Evolutionary conservation across 768 basidiomycete species (phyloP), one percentile per base, ranked within the genome.

Genomic region (Collybiopsis confluens): DNA sequence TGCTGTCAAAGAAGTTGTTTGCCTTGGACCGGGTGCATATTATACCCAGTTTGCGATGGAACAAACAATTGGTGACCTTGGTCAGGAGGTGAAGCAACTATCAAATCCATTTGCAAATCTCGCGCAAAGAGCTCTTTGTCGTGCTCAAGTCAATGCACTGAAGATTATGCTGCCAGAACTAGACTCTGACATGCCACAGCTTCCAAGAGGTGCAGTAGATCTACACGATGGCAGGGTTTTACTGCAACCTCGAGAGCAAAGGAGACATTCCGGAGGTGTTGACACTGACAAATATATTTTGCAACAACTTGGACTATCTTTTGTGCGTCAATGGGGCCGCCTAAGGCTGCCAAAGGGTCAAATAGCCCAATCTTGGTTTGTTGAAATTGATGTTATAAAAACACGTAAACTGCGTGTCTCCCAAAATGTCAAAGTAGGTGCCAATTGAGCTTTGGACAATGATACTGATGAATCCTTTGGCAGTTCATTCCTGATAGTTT

Each of bases 1-100:
- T 45, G 55, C 67, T 4, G 59, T 56, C 3, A n/a, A 50, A 0
- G 63, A 72, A 49, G 58, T 54, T 3, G 21, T 54, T 11, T 56
- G 60, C 2, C 40, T 56, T 10, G 60, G 65, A 0, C 60, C 60
- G 1, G 53, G 46, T 1, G 57, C 54, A 16, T 57, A 47, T 37
- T 54, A 26, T 28, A 40, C 64, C 1, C 60, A 64, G 36, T 67
- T 60, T 60, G 60, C 56, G 0, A 61, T 52, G 40, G 56, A 61
- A 48, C 26, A 56, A 1, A 56, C 49, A 6, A 59, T 61, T 26
- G 60, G 56, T 13, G 42, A 57, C 30, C 50, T 61, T 3, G 53
- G 51, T 7, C 21, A 33, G 15, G 49, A 58, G 47, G 27, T 60
- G 10, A 37, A 38, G 2, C 60, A 59, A n/a, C 59, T 30, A 15